Conservation (phyloP, 176 grass and related monocot genomes). For the Triticum urartu region DNA sequence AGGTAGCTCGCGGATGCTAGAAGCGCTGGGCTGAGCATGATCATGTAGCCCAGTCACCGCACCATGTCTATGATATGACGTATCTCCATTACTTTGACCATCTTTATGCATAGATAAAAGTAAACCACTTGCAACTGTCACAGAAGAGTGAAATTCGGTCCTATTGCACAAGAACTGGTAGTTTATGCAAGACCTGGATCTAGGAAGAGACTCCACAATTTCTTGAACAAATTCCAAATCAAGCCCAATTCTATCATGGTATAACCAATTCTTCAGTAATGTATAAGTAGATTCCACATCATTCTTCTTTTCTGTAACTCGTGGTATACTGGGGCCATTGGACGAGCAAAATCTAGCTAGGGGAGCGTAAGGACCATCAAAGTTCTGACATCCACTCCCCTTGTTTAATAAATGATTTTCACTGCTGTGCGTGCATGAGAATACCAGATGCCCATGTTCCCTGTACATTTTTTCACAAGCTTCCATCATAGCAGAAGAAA, state of each 20-base stretch:
- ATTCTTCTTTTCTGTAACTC: conserved; percentile 50
- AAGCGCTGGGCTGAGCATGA: conserved; percentile 38
- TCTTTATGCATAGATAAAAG: conserved; percentile 53
- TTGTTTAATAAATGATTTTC: conserved; percentile 6
- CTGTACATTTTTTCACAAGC: conserved; percentile 71
- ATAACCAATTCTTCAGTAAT: conserved; percentile 78
- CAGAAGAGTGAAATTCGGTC: conserved; percentile 48
- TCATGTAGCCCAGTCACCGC: conserved; percentile 30
- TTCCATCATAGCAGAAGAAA: conserved; percentile 68
- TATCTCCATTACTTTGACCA: conserved; percentile 39
- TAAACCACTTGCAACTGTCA: conserved; percentile 75
- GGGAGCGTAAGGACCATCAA: conserved; percentile 33
- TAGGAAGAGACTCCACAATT: conserved; percentile 90
- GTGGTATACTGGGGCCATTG: conserved; percentile 39
- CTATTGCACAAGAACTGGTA: conserved; percentile 78
- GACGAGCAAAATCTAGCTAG: conserved; percentile 8
- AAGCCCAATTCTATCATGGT: conserved; percentile 75
- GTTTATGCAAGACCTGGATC: conserved; percentile 51
- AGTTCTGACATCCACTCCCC: conserved; percentile 35
- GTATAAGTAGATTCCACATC: conserved; percentile 64
- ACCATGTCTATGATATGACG: conserved; percentile 44
- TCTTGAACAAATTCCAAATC: conserved; percentile 90
- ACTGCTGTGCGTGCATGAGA: conserved; percentile 55
- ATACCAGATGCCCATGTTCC: conserved; percentile 68
- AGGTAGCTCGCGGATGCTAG: conserved; percentile 50